These are phyloP conservation scores for Jaenimonas drosophilae DNA, from an alignment of 208 protist species.

Conservation along the genomic window DNA sequence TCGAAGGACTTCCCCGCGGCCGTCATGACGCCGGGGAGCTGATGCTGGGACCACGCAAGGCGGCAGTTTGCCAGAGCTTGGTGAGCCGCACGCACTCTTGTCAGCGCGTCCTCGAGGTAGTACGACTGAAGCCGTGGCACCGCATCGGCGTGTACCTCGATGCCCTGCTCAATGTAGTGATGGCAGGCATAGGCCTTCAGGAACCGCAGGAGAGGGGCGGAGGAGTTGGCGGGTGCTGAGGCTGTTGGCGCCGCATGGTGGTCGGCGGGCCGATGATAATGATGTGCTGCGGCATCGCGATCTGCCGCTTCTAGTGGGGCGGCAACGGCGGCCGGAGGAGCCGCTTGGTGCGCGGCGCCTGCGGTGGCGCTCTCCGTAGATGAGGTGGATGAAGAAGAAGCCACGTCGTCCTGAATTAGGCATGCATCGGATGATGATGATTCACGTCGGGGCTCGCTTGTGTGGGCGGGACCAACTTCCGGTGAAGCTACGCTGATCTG, in stretches of 20 bases:
- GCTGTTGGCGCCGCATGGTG: no score
- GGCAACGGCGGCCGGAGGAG: not conserved
- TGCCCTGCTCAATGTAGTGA: not conserved
- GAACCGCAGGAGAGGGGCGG: constrained; percentile 10
- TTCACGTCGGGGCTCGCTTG: no score
- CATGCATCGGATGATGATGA: no score
- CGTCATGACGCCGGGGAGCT: not conserved
- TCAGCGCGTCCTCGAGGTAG: constrained; percentile 16
- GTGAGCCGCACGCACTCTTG: constrained; percentile 11
- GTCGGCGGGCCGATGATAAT: not conserved
- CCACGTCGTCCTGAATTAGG: no score
- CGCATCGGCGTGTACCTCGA: not conserved
- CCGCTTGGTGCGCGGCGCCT: no score
- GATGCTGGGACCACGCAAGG: constrained; percentile 1
- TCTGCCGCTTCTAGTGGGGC: not conserved
- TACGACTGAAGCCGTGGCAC: constrained; percentile 8
- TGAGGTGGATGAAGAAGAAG: no score
- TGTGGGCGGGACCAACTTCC: no score
- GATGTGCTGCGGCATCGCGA: not conserved
- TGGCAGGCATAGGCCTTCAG: constrained; percentile 29
- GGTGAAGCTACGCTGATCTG: no score
- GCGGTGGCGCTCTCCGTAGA: no score
- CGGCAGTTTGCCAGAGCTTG: constrained; percentile 10
- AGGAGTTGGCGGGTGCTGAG: no score
- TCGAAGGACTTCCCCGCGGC: constrained; percentile 5